Conservation (phyloP, 2,329 filamentous ascomycete species). For the Penicillium sp. region DNA sequence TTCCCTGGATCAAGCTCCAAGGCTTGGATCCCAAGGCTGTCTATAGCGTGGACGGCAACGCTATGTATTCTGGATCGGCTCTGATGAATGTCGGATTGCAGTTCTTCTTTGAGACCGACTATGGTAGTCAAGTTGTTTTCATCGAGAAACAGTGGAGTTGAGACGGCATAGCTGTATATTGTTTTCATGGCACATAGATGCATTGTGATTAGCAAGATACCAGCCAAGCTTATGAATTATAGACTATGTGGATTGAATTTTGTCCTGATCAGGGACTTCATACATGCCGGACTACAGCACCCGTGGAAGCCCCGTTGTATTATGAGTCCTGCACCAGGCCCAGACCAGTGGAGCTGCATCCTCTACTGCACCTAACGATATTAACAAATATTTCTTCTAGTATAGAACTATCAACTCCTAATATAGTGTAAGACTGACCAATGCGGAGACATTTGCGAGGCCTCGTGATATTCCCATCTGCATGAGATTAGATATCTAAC, state of each 20-base stretch:
- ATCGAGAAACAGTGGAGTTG: slow-evolving; percentile 53
- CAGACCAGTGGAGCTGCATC: too few species aligned
- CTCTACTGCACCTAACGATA: too few species aligned
- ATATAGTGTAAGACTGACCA: not conserved
- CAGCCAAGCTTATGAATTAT: not conserved
- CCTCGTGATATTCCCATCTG: not conserved
- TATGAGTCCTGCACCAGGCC: too few species aligned
- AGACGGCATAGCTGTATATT: not conserved
- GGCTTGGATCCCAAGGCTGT: slow-evolving; percentile 62
- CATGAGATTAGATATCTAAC: too few species aligned
- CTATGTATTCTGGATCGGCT: slow-evolving; percentile 62
- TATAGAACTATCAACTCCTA: too few species aligned
- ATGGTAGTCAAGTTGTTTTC: slow-evolving; percentile 63
- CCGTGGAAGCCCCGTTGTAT: too few species aligned
- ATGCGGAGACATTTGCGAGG: not conserved
- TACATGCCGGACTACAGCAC: not conserved
- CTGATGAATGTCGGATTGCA: slow-evolving; percentile 69
- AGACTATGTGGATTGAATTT: not conserved
- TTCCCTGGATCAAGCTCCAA: slow-evolving; percentile 61
- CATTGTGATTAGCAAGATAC: not conserved
- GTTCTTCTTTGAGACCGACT: slow-evolving; percentile 59
- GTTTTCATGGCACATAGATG: not conserved
- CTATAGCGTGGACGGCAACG: slow-evolving; percentile 61
- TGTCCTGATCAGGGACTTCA: not conserved
- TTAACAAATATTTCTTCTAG: too few species aligned